These are phyloP conservation scores for Yamadazyma insecticola DNA, from an alignment of 805 yeast species.

Conservation along the genomic window DNA sequence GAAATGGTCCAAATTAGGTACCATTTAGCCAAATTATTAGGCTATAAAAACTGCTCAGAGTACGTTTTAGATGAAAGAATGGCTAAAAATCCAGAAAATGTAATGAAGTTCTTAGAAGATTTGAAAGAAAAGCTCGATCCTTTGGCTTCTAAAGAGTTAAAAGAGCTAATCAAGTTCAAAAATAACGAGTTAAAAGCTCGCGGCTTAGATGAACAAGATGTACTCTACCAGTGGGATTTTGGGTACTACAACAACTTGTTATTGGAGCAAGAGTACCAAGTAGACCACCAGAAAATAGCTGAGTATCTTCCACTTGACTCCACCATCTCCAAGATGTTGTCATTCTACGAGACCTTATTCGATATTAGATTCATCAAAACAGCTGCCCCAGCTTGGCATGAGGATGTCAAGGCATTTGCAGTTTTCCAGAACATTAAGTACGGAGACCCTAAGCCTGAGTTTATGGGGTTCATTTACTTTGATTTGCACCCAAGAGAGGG, in stretches of 20 bases:
- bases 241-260: slow-evolving; percentile 60
- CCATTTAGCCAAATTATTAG: slow-evolving; percentile 57
- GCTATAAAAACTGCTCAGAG: slow-evolving; percentile 65
- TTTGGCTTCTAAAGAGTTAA: slow-evolving; percentile 53
- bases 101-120: slow-evolving; percentile 57
- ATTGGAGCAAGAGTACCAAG: slow-evolving; percentile 64
- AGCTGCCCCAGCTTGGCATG: slow-evolving; percentile 60
- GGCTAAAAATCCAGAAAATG: slow-evolving; percentile 68
- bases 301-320: slow-evolving; percentile 75
- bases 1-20: slow-evolving; percentile 61
- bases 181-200: slow-evolving; percentile 43
- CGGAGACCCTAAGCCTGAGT: slow-evolving; percentile 40
- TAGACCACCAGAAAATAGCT: slow-evolving; percentile 66
- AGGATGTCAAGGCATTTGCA: slow-evolving; percentile 68
- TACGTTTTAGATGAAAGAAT: slow-evolving; percentile 71
- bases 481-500: slow-evolving; percentile 85
- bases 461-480: slow-evolving; percentile 74
- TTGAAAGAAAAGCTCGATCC: slow-evolving; percentile 56
- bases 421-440: slow-evolving; percentile 58
- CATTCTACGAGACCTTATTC: slow-evolving; percentile 65
- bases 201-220: slow-evolving; percentile 37
- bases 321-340: slow-evolving; percentile 65
- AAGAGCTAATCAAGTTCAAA: slow-evolving; percentile 47
- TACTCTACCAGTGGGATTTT: slow-evolving; percentile 67
- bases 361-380: slow-evolving; percentile 61